Evolutionary conservation across 1,139 yeast species (phyloP).

Genomic region (Debaryomyces singareniensis): DNA sequence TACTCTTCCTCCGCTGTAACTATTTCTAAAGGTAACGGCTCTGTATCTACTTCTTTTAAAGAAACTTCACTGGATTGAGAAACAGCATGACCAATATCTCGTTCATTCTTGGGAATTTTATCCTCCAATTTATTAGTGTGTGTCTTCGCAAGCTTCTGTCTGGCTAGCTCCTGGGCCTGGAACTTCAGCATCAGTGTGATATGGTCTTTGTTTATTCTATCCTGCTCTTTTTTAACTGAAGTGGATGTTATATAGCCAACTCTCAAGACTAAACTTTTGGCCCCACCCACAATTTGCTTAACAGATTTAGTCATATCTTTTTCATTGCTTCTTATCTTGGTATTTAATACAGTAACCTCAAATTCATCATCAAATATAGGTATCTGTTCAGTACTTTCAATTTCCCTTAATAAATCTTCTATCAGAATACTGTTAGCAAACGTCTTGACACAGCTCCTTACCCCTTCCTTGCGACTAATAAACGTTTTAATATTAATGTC

Average conservation of each 20-base stretch:
- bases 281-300: conserved; percentile 11
- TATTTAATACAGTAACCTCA: conserved; percentile 7
- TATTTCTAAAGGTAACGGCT: neutral
- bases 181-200: conserved; percentile 4
- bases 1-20: neutral
- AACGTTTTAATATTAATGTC: conserved; percentile 20
- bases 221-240: conserved; percentile 4
- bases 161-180: conserved; percentile 2
- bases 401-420: conserved; percentile 7
- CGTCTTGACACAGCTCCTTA: conserved; percentile 7
- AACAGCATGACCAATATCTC: conserved; percentile 1
- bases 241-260: conserved; percentile 10
- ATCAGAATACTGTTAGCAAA: conserved; percentile 8
- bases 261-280: conserved; percentile 13
- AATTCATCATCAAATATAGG: conserved; percentile 4
- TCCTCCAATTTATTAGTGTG: neutral
- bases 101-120: neutral
- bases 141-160: conserved; percentile 1
- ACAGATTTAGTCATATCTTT: conserved; percentile 6
- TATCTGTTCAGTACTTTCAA: conserved; percentile 6
- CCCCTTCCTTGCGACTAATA: conserved; percentile 10
- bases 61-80: conserved; percentile 3
- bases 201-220: conserved; percentile 5
- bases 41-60: neutral
- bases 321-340: conserved; percentile 2